Base-by-base conservation (phyloP, 176 grass and related monocot genomes). In the Carex littledalei region DNA sequence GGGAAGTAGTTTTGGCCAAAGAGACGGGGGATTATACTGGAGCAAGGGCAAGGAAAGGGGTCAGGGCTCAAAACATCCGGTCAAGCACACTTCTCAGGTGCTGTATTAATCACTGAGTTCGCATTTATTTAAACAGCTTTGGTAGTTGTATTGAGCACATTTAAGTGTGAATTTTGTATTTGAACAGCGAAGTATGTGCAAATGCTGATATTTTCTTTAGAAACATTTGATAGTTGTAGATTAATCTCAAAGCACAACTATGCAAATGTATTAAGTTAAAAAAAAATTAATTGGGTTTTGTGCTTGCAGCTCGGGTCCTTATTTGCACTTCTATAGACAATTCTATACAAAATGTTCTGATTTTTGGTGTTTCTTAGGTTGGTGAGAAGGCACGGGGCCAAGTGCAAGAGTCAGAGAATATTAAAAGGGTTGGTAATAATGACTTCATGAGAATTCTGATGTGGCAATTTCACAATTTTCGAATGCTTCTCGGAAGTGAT, bases 381-480 rank as follows among this genome's bases (percentile, higher is more conserved):
- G 93, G 91, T 87, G 93, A 90, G 79, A 99, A 92, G 29, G 81
- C 70, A 43, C 87, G 91, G 78, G 84, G 90, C 49, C 88, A 88
- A 14, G 84, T 99, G 69, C 88, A 99, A 90, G 96, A 99, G 86
- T 86, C 93, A 74, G 96, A 99, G 73, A 95, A 94, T 84, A 89
- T 88, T 68, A 94, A 82, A 88, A 95, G 84, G 82, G 87, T 95
- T 56, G 91, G 93, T 37, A 92, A 94, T 55, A 97, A 90, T 91
- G 96, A 92, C 83, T 95, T 95, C 84, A 88, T 89, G 77, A 95
- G 92, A 63, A 93, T 95, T 88, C 89, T 89, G 62, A 86, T 99
- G 87, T 99, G 96, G 96, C 87, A 99, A 73, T 95, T 99, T 68
- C 88, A 99, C 84, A 94, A 99, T 91, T 99, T 99, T 47, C 80